A percentile compares a stretch with the other conserved stretches of the same genome.
These are phyloP conservation scores for Eutrema japonicum DNA, from an alignment of 345 rosid genomes.

Conservation along the genomic window DNA sequence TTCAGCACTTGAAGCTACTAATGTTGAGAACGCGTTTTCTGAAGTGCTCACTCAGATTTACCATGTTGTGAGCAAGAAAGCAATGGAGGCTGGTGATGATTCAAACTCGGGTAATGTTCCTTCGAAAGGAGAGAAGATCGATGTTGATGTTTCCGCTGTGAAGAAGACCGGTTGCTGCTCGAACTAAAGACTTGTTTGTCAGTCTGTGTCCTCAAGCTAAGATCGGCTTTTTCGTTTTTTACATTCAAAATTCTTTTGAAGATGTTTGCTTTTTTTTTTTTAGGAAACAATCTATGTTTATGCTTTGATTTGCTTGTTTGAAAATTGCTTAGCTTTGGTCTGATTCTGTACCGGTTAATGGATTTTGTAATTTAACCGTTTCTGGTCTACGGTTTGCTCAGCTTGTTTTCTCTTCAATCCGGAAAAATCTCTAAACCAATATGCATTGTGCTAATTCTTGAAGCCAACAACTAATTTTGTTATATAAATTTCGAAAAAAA, in stretches of 20 bases:
- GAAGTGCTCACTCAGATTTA: slow-evolving; percentile 90
- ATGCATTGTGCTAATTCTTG: slow-evolving; percentile 2
- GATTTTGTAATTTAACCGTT: slow-evolving; percentile 38
- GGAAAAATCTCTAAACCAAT: slow-evolving; percentile 30
- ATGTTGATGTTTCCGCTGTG: slow-evolving; percentile 89
- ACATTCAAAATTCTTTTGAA: slow-evolving; percentile 19
- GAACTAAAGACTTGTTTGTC: slow-evolving; percentile 44
- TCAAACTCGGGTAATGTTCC: slow-evolving; percentile 55
- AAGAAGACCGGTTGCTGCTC: slow-evolving; percentile 95
- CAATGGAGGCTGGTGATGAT: slow-evolving; percentile 71
- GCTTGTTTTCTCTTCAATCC: slow-evolving; percentile 19
- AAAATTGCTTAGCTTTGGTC: slow-evolving; percentile 23
- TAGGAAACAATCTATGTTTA: slow-evolving; percentile 27
- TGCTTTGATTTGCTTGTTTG: slow-evolving; percentile 30
- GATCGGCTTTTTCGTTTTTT: not conserved
- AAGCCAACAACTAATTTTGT: slow-evolving; percentile 8
- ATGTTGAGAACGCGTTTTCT: slow-evolving; percentile 85
- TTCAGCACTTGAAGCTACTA: slow-evolving; percentile 85
- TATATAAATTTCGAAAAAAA: not conserved
- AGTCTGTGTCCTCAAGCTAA: slow-evolving; percentile 16
- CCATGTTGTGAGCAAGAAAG: slow-evolving; percentile 83
- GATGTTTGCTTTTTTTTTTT: slow-evolving; percentile 20
- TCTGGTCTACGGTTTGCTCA: slow-evolving; percentile 26
- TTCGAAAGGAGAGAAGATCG: slow-evolving; percentile 85
- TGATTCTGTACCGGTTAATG: slow-evolving; percentile 32